phyloP scores from a whole-genome alignment of 306 rosid species.

The Lathyrus tuberosus region DNA sequence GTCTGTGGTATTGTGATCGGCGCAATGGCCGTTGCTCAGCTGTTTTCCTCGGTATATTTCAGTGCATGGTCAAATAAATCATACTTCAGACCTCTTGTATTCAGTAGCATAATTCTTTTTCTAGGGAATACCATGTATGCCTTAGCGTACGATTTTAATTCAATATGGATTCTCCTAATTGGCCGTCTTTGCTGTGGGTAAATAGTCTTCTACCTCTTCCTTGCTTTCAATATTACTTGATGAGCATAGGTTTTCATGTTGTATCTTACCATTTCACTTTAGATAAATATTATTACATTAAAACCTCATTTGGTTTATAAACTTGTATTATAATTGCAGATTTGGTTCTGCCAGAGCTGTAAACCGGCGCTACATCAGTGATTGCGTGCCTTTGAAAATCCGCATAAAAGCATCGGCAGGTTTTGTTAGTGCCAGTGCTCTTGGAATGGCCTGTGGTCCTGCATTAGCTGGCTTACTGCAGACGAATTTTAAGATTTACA shows the following conservation, averaged over 20 bases:
- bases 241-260: slow-evolving; percentile 17
- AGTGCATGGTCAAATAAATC: slow-evolving; percentile 99
- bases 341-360: slow-evolving; percentile 99
- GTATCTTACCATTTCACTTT: slow-evolving; percentile 16
- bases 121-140: slow-evolving; percentile 82
- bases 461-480: slow-evolving; percentile 95
- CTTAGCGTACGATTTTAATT: slow-evolving; percentile 76
- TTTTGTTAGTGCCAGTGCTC: slow-evolving; percentile 98
- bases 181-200: slow-evolving; percentile 99
- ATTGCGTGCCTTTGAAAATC: slow-evolving; percentile 78
- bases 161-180: slow-evolving; percentile 87
- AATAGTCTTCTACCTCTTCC: slow-evolving; percentile 42
- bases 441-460: slow-evolving; percentile 99
- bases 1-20: slow-evolving; percentile 97
- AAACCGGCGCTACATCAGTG: slow-evolving; percentile 95
- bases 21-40: slow-evolving; percentile 99
- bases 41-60: slow-evolving; percentile 92
- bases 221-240: slow-evolving; percentile 33
- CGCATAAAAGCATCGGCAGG: slow-evolving; percentile 99
- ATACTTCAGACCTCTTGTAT: slow-evolving; percentile 91
- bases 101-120: slow-evolving; percentile 87
- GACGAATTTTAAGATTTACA: slow-evolving; percentile 72
- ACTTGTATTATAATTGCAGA: slow-evolving; percentile 54
- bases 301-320: slow-evolving; percentile 29
- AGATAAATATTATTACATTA: slow-evolving; percentile 22